These are phyloP conservation scores for Aureobasidium pullulans DNA, from an alignment of 2,329 filamentous ascomycete genomes.

Conservation along the genomic window DNA sequence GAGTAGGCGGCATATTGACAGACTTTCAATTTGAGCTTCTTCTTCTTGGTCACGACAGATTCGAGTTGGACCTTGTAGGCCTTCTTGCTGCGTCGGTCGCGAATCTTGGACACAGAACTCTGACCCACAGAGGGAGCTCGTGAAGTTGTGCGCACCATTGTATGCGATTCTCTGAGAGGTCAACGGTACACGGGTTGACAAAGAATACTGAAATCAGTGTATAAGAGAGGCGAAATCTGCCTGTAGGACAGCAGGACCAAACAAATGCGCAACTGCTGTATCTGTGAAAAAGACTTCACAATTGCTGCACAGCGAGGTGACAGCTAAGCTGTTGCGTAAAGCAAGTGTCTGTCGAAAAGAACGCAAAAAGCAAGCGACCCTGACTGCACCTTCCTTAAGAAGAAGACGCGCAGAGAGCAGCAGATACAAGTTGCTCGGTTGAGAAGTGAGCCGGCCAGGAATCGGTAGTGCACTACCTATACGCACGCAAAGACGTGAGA, in stretches of 20 bases:
- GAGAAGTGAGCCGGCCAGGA: background rate
- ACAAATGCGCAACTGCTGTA: background rate
- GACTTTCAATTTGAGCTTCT: conserved; percentile 47
- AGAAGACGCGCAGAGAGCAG: background rate
- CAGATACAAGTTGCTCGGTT: background rate
- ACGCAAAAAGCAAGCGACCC: background rate
- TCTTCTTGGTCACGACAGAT: conserved; percentile 52
- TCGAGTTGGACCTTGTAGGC: conserved; percentile 53
- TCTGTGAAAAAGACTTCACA: background rate
- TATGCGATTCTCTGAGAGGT: background rate
- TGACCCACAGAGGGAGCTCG: conserved; percentile 12
- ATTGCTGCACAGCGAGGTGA: background rate
- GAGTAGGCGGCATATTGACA: conserved; percentile 21
- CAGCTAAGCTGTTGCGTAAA: background rate
- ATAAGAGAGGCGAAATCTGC: background rate
- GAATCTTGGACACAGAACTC: conserved; percentile 16
- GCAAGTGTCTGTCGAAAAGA: background rate
- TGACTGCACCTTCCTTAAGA: background rate
- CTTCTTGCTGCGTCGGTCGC: conserved; percentile 31
- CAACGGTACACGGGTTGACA: background rate
- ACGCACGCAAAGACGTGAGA: conserved; percentile 8
- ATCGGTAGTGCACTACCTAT: conserved; percentile 7
- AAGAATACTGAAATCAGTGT: conserved; percentile 4
- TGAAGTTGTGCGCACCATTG: conserved; percentile 11
- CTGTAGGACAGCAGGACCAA: background rate